Percentiles rank a stretch among this genome's conserved stretches.
phyloP scores from a whole-genome alignment of 306 rosid genomes.

The Canavalia ensiformis region DNA sequence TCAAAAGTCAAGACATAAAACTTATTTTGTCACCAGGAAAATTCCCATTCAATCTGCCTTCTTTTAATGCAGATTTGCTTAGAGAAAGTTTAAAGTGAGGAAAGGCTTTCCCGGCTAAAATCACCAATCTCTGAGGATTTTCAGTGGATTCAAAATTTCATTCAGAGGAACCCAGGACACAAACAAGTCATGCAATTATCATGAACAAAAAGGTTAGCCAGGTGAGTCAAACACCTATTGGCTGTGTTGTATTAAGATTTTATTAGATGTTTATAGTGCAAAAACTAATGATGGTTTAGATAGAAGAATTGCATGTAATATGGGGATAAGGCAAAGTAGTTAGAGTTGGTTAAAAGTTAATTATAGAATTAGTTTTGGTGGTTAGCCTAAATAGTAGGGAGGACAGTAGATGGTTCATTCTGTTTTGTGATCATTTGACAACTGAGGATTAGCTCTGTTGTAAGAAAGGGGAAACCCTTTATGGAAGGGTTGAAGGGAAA shows the following conservation, averaged over 20 bases:
- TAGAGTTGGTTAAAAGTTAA: neutral
- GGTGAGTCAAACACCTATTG: neutral
- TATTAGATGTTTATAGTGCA: neutral
- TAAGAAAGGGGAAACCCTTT: neutral
- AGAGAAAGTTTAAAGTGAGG: neutral
- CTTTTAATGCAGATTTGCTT: neutral
- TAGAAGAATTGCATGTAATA: neutral
- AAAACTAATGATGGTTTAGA: neutral
- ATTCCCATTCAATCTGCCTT: neutral
- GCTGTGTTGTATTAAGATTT: neutral
- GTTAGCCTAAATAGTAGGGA: neutral
- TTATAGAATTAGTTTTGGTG: neutral
- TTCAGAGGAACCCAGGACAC: neutral
- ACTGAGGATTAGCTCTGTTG: neutral
- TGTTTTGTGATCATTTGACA: neutral
- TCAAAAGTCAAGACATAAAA: slow-evolving; percentile 29
- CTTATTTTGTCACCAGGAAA: slow-evolving; percentile 26
- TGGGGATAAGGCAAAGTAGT: neutral
- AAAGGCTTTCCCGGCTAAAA: slow-evolving; percentile 10
- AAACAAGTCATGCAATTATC: slow-evolving; percentile 26
- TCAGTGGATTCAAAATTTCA: slow-evolving; percentile 3
- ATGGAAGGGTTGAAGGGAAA: neutral
- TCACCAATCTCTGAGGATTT: slow-evolving; percentile 9
- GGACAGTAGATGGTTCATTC: neutral
- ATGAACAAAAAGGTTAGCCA: neutral